A percentile compares a stretch with the other conserved stretches of the same genome.
Conservation (phyloP, 2,329 filamentous ascomycete species). For the Zasmidium angulare region DNA sequence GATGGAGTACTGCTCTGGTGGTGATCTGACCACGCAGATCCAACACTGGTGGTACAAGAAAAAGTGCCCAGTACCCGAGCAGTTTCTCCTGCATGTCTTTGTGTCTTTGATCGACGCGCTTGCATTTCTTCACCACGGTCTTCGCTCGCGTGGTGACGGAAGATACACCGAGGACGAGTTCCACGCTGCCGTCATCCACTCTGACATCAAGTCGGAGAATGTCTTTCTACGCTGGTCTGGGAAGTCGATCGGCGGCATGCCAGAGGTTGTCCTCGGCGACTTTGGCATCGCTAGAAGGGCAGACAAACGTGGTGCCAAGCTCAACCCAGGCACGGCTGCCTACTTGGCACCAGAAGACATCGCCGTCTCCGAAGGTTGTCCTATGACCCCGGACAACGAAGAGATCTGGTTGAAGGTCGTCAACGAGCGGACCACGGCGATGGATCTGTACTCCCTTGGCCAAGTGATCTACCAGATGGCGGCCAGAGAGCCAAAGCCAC, state of each 20-base stretch:
- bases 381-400: background rate
- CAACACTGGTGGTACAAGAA: background rate
- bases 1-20: conserved; percentile 10
- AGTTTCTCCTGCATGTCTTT: conserved; percentile 19
- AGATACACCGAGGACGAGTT: conserved; percentile 11
- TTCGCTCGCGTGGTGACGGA: conserved; percentile 9
- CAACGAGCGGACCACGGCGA: conserved; percentile 6
- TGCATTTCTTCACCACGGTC: conserved; percentile 23
- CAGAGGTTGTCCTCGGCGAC: conserved; percentile 21
- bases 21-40: conserved; percentile 15
- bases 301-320: background rate
- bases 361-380: background rate
- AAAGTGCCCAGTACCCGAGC: background rate
- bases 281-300: conserved; percentile 13
- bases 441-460: conserved; percentile 22
- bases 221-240: conserved; percentile 19
- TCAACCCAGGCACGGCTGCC: conserved; percentile 3
- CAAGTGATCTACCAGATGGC: conserved; percentile 20
- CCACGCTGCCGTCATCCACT: conserved; percentile 16
- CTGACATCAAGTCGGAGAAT: conserved; percentile 25
- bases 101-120: conserved; percentile 16
- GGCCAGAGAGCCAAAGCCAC: background rate
- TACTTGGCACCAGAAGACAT: conserved; percentile 13
- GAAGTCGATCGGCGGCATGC: conserved; percentile 8
- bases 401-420: background rate